These are phyloP conservation scores for Aeschynomene evenia DNA, from an alignment of 306 rosid genomes.

Conservation along the genomic window DNA sequence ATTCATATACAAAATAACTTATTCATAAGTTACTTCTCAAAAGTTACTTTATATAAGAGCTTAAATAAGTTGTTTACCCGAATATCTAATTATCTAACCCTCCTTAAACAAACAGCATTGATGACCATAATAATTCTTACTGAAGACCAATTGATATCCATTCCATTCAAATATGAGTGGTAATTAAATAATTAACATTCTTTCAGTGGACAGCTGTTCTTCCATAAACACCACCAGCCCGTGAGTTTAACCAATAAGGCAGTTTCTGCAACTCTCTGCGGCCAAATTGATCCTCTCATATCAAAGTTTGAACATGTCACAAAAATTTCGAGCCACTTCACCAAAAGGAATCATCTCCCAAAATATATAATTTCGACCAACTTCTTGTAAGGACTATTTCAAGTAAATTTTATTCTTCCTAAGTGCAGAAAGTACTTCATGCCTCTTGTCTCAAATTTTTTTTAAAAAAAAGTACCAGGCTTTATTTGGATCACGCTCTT, in stretches of 20 bases:
- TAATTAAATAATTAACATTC: constrained; percentile 51
- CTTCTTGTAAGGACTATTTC: constrained; percentile 6
- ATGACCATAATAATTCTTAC: constrained; percentile 87
- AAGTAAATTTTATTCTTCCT: neutral
- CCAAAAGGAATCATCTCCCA: neutral
- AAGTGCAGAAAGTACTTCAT: constrained; percentile 2
- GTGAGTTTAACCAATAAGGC: constrained; percentile 78
- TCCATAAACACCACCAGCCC: constrained; percentile 56
- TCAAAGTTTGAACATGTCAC: constrained; percentile 10
- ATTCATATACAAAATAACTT: too few relatives aligned
- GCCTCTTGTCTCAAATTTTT: neutral
- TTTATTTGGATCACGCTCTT: constrained; percentile 68
- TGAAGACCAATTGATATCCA: constrained; percentile 71
- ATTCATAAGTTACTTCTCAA: too few relatives aligned
- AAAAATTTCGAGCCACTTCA: neutral
- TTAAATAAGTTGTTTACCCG: too few relatives aligned
- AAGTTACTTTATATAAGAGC: too few relatives aligned
- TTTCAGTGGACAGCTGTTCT: constrained; percentile 70
- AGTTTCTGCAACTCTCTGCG: constrained; percentile 73
- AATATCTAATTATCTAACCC: constrained; percentile 83
- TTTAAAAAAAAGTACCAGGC: constrained; percentile 57
- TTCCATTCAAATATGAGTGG: constrained; percentile 68
- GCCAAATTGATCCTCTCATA: constrained; percentile 75
- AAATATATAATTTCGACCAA: too few relatives aligned
- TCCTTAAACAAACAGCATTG: constrained; percentile 84